These are phyloP conservation scores for Cinchona pubescens DNA, from an alignment of 257 asterid genomes.

Conservation along the genomic window DNA sequence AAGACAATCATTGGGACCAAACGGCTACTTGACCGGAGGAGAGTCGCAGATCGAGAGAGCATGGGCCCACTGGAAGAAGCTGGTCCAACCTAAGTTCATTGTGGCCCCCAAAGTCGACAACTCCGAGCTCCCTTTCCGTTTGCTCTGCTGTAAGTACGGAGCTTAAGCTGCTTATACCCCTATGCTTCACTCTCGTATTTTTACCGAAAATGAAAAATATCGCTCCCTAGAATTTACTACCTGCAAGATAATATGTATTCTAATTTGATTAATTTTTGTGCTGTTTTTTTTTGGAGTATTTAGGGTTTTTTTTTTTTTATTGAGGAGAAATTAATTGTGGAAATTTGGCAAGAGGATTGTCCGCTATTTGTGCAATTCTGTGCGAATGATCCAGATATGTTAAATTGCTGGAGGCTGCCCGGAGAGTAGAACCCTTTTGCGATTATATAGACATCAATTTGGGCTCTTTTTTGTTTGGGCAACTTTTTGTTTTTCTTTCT, in stretches of 20 bases:
- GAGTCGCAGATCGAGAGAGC: conserved; percentile 80
- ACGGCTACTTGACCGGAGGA: conserved; percentile 59
- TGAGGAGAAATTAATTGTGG: neutral
- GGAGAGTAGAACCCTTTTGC: conserved; percentile 75
- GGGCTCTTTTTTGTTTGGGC: too few species aligned
- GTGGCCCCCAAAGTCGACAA: conserved; percentile 99
- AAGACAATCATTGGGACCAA: conserved; percentile 39
- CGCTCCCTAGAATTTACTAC: conserved; percentile 83
- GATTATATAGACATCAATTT: conserved; percentile 92
- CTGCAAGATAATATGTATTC: conserved; percentile 50
- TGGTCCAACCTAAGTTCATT: conserved; percentile 68
- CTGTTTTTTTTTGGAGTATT: conserved; percentile 1
- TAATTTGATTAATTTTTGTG: neutral
- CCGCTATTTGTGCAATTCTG: conserved; percentile 96
- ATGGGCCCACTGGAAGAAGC: conserved; percentile 83
- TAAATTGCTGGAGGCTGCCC: conserved; percentile 83
- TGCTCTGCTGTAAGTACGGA: conserved; percentile 92
- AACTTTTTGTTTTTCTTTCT: conserved; percentile 19
- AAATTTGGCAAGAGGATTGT: conserved; percentile 74
- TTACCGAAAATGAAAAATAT: conserved; percentile 67
- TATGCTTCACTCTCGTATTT: conserved; percentile 91
- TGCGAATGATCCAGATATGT: conserved; percentile 88
- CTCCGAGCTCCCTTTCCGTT: conserved; percentile 93
- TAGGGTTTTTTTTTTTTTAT: neutral
- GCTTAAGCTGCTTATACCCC: conserved; percentile 98